Evolutionary conservation across 2,329 filamentous ascomycete species (phyloP), one percentile per base, ranked within the genome.

Genomic region (Neocucurbitaria cava): DNA sequence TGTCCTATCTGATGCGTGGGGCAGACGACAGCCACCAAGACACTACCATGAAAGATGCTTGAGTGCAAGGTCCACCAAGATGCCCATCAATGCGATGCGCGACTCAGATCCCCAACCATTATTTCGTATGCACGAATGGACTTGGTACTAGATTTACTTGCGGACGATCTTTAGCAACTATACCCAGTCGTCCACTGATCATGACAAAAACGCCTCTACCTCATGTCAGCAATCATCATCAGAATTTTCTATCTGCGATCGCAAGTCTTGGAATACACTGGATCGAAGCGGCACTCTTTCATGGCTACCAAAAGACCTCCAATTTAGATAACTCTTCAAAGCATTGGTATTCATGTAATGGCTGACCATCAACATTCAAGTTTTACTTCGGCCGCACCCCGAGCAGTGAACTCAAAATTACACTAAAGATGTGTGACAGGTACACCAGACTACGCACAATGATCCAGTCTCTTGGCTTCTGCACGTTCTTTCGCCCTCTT

Each of bases 1-100:
- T 87, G 76, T 79, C 78, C 35, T 85, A 83, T 68, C 67, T 87
- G 50, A 79, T 76, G 68, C 70, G 71, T 30, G 56, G 45, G 35
- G 43, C 59, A 33, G 52, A 49, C 18, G 33, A 54, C 15, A 40
- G 55, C 28, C 41, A 42, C 9, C 38, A 40, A 30, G 46, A 46
- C 13, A 44, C 42, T 44, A 50, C 20, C 24, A 51, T 54, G 54
- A 56, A 57, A 10, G 40, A 49, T 1, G 56, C 7, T 11, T 50
- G 41, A 41, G 3, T 26, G 23, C 30, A 13, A 40, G 20, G 18
- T 21, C 20, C 36, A 18, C 9, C 35, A 47, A 24, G 21, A n/a
- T 40, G 7, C 24, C 38, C 21, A 15, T 4, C 21, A 26, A 11
- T 11, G 11, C 9, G 7, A 9, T 13, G 24, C 13, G 11, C n/a